Evolutionary conservation across 192 early-diverging fungal genomes (phyloP).

Genomic region (Rhizophagus sp.): DNA sequence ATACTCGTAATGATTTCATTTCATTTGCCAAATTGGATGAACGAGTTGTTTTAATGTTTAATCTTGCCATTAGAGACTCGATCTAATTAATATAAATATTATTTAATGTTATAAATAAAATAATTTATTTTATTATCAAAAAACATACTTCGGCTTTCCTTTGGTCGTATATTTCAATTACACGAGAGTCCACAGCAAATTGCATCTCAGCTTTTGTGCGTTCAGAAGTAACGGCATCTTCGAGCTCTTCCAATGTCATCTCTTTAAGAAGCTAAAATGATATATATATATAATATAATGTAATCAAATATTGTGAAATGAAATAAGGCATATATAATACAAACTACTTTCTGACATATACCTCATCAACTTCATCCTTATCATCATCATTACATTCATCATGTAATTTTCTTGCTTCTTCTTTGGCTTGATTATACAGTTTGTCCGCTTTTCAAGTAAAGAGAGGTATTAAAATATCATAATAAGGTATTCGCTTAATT

Average conservation of each 20-base stretch:
- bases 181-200: conserved; percentile 51
- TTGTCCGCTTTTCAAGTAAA: conserved; percentile 33
- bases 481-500: too few relatives aligned
- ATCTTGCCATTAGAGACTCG: conserved; percentile 39
- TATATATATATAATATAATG: conserved; percentile 1
- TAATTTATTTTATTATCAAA: neutral
- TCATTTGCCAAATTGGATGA: conserved; percentile 39
- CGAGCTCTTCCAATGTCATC: conserved; percentile 61
- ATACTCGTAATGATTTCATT: conserved; percentile 41
- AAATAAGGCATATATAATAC: neutral
- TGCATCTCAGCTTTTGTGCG: conserved; percentile 57
- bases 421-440: conserved; percentile 49
- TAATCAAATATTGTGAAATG: neutral
- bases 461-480: neutral
- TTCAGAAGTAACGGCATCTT: conserved; percentile 59
- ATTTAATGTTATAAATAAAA: neutral
- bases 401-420: conserved; percentile 41
- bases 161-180: conserved; percentile 69
- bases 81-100: conserved; percentile 35
- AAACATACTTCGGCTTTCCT: conserved; percentile 53
- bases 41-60: conserved; percentile 43
- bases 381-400: conserved; percentile 54
- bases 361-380: conserved; percentile 59
- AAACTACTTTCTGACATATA: conserved; percentile 18
- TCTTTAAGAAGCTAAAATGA: conserved; percentile 34